phyloP scores from a whole-genome alignment of 768 basidiomycete species.

The Pleurotus citrinopileatus region DNA sequence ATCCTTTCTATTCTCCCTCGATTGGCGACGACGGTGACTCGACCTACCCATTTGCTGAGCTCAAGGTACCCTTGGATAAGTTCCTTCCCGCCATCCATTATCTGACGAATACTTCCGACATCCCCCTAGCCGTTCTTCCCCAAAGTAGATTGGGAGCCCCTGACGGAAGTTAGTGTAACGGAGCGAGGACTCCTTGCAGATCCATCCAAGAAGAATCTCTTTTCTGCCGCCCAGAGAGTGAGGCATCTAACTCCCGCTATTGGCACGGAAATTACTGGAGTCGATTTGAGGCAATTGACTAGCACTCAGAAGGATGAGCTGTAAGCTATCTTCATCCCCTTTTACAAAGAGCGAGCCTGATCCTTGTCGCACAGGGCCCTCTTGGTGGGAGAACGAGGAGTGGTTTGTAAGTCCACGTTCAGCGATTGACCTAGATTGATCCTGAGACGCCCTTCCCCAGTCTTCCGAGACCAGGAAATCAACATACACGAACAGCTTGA shows the following conservation, averaged over 20 bases:
- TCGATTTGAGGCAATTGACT: constrained; percentile 70
- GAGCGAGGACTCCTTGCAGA: constrained; percentile 73
- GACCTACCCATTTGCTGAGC: constrained; percentile 52
- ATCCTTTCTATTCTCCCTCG: constrained; percentile 69
- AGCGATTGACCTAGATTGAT: background rate
- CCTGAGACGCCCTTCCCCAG: constrained; percentile 28
- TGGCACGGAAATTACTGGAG: constrained; percentile 71
- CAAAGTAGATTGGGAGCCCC: constrained; percentile 59
- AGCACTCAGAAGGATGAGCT: constrained; percentile 75
- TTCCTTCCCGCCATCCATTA: background rate
- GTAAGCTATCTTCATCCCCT: constrained; percentile 33
- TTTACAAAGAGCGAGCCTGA: background rate
- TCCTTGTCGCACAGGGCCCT: constrained; percentile 47
- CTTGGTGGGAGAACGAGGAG: constrained; percentile 72
- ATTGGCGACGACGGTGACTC: constrained; percentile 47
- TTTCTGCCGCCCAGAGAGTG: constrained; percentile 65
- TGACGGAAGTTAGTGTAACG: constrained; percentile 52
- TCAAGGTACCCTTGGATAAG: constrained; percentile 63
- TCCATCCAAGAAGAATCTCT: constrained; percentile 60
- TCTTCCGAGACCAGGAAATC: constrained; percentile 75
- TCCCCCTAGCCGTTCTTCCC: constrained; percentile 59
- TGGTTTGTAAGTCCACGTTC: constrained; percentile 54
- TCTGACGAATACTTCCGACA: background rate
- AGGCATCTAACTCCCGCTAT: constrained; percentile 68
- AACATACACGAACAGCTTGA: constrained; percentile 67